Conservation (phyloP, 768 basidiomycete species). For the Lactarius tabidus region DNA sequence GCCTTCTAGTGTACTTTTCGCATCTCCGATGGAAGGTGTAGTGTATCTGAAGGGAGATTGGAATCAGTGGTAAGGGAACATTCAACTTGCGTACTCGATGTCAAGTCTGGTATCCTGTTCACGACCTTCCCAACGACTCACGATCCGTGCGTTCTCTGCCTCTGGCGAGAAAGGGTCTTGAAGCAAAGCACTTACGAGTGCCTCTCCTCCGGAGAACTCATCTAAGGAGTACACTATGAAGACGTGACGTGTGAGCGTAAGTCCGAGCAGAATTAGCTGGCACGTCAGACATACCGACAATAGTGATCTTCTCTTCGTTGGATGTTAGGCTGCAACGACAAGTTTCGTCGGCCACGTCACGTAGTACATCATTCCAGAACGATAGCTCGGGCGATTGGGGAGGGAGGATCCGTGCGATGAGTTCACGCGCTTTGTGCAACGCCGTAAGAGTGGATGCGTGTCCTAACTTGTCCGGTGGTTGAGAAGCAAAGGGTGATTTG, state of each 20-base stretch:
- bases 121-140: slow-evolving; percentile 44
- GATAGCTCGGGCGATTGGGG: slow-evolving; percentile 14
- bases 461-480: slow-evolving; percentile 1
- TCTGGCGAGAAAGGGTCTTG: slow-evolving; percentile 67
- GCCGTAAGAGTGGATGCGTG: slow-evolving; percentile 19
- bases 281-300: slow-evolving; percentile 18
- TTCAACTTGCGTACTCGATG: slow-evolving; percentile 20
- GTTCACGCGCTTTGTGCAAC: slow-evolving; percentile 17
- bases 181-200: slow-evolving; percentile 66
- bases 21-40: neutral
- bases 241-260: neutral
- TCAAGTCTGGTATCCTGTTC: slow-evolving; percentile 15
- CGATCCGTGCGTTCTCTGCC: slow-evolving; percentile 40
- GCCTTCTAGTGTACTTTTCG: neutral
- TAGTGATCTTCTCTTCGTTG: neutral
- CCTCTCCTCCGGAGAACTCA: slow-evolving; percentile 48
- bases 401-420: slow-evolving; percentile 18
- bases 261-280: neutral
- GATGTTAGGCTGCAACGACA: slow-evolving; percentile 8
- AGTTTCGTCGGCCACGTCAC: slow-evolving; percentile 14
- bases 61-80: neutral
- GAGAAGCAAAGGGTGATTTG: neutral
- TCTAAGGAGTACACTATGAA: slow-evolving; percentile 55
- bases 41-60: slow-evolving; percentile 1
- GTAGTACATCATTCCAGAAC: slow-evolving; percentile 21